Percentiles rank a stretch among this genome's conserved stretches.
Conservation (phyloP, 345 rosid species). For the Pistacia atlantica region DNA sequence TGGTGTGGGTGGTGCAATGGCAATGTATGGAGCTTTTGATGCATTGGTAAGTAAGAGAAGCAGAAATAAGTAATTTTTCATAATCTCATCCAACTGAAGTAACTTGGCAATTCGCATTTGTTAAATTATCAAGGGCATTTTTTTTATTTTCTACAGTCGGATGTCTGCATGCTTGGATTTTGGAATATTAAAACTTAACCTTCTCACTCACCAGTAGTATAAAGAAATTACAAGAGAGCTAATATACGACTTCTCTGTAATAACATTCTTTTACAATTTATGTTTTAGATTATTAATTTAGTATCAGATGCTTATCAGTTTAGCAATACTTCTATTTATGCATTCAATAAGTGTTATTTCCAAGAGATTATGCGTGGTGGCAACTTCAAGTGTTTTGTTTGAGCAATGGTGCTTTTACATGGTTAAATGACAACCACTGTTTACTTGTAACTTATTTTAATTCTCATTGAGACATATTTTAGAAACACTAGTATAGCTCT, state of each 20-base stretch:
- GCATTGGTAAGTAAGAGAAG: conserved; percentile 66
- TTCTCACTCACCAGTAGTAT: background rate
- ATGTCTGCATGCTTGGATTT: background rate
- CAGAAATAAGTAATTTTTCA: background rate
- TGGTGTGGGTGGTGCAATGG: conserved; percentile 95
- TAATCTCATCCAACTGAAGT: background rate
- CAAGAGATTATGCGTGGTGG: background rate
- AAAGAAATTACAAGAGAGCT: background rate
- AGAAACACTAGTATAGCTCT: background rate
- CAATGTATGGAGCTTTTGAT: conserved; percentile 88
- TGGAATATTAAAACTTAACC: background rate
- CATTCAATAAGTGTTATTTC: conserved; percentile 5
- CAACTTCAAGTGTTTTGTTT: background rate
- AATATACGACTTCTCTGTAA: background rate
- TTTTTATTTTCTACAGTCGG: background rate
- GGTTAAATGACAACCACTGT: background rate
- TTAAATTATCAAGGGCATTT: background rate
- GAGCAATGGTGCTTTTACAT: background rate
- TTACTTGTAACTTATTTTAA: background rate
- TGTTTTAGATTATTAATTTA: background rate
- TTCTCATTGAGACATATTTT: background rate
- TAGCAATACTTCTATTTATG: background rate
- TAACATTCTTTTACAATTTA: background rate
- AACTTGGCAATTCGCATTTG: background rate
- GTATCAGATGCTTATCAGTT: background rate